These are phyloP conservation scores for Wolfiporia cocos DNA, from an alignment of 1,284 basidiomycete species.

Conservation along the genomic window DNA sequence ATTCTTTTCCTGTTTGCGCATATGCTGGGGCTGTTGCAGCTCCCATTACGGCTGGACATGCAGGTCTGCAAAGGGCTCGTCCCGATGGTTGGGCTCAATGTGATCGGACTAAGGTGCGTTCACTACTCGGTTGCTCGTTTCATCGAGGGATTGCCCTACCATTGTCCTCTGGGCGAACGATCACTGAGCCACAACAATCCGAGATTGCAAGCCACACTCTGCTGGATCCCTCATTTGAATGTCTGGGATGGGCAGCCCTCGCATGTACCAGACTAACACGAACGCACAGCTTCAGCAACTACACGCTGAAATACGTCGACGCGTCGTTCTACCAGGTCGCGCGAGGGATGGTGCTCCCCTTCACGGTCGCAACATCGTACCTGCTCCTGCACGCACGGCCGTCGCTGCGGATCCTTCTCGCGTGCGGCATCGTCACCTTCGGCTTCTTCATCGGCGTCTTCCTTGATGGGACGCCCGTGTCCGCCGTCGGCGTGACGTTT, in stretches of 20 bases:
- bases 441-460: conserved; percentile 87
- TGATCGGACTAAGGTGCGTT: conserved; percentile 71
- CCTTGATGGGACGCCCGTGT: conserved; percentile 62
- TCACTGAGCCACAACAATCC: too few species aligned
- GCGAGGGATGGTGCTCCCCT: conserved; percentile 80
- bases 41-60: conserved; percentile 55
- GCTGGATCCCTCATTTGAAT: too few species aligned
- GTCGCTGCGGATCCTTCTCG: conserved; percentile 60
- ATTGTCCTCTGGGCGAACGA: too few species aligned
- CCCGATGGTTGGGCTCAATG: conserved; percentile 69
- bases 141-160: too few species aligned
- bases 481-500: conserved; percentile 60
- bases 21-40: conserved; percentile 50
- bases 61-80: conserved; percentile 64
- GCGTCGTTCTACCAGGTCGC: conserved; percentile 91
- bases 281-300: conserved; percentile 72
- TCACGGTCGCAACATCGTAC: conserved; percentile 79
- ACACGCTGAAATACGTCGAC: conserved; percentile 87
- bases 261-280: too few species aligned
- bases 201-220: too few species aligned
- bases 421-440: conserved; percentile 70
- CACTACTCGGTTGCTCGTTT: not conserved
- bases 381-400: conserved; percentile 68
- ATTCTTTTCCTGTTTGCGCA: conserved; percentile 65
- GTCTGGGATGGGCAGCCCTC: too few species aligned